Base-by-base conservation (phyloP, 805 yeast species). In the Yamadazyma endophytica region DNA sequence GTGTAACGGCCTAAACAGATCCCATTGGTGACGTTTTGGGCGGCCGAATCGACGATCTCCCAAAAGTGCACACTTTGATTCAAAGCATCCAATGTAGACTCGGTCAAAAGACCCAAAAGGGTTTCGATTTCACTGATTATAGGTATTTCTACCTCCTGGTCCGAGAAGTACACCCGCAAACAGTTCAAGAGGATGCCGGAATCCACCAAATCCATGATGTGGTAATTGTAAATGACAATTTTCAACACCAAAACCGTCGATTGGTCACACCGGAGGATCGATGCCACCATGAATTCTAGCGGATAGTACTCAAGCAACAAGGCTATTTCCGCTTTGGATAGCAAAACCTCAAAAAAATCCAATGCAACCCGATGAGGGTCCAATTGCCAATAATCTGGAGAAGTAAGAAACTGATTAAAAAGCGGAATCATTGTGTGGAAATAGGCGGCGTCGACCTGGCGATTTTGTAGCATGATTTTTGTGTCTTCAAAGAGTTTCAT, bases 271-370 rank as follows among this genome's bases (percentile, higher is more conserved):
- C 17, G 24, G 18, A 25, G 20, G 9, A 48, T 31, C 22, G 33
- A 35, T 2, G 35, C 34, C 3, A 39, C 13, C 6, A 53, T 51
- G 14, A 35, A 39, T 4, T 45, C 45, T 3, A 27, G 13, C 1
- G 56, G 38, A 22, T 44, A 53, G 14, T 40, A 23, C 13, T 26
- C n/a, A 9, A 43, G 20, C 4, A 53, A 33, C 6, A 43, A 39
- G 11, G 24, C 19, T 29, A 49, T 43, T 4, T 39, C 15, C 4
- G 48, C 17, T 14, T 32, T 25, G 6, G 32, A 9, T 4, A 45
- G 20, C 9, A 45, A 12, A 17, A 32, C 32, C 14, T 32, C 43
- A 13, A 51, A 34, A 12, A 50, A 38, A 12, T 32, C 35, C 3
- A 50, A 21, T 7, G 44, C 20, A 5, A 31, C 28, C 11, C 26